Evolutionary conservation across 177 flowering plant genomes (phyloP), one percentile per base, ranked within the genome.

Genomic region (Tripterygium wilfordii): DNA sequence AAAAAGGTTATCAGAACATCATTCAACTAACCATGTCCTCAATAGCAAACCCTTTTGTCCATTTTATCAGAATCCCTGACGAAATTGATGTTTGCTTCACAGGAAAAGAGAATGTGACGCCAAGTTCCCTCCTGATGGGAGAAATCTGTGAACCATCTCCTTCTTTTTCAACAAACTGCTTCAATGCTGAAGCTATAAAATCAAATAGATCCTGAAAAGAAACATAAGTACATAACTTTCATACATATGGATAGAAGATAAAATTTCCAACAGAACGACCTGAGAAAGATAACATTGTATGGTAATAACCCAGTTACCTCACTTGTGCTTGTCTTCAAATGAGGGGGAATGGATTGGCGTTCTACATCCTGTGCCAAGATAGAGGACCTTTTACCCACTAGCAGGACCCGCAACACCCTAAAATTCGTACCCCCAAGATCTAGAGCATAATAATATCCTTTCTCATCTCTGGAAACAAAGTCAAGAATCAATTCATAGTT

Each of bases 41-140:
- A 38, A 88, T 74, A 24, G 73, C 48, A 67, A 85, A 88, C 21
- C 86, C 95, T 64, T 91, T 91, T 21, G 98, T 85, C 98, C 96
- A 88, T 61, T 80, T 88, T 13, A 85, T 65, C 33, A 91, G 72
- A 41, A 58, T 54, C 37, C 98, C 98, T 7, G 96, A 85, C 20
- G 85, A 68, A 27, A 73, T 63, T 40, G 95, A 83, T n/a, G 56
- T 62, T 53, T 91, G 96, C 53, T 63, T 88, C 42, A 85, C 79
- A 14, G 96, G 98, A 74, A 79, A 91, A 30, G 98, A 83, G 60
- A 91, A 91, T 22, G 98, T 81, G 63, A 85, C 83, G 10, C 96
- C 98, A 53, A 91, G 79, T 42, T 79, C 85, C 61, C 74, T 77
- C 63, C 58, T 65, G 26, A 14, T 53, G 31, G 57, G 25, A 20